These are phyloP conservation scores for Tuber aestivum DNA, from an alignment of 495 filamentous ascomycete species.

Conservation along the genomic window DNA sequence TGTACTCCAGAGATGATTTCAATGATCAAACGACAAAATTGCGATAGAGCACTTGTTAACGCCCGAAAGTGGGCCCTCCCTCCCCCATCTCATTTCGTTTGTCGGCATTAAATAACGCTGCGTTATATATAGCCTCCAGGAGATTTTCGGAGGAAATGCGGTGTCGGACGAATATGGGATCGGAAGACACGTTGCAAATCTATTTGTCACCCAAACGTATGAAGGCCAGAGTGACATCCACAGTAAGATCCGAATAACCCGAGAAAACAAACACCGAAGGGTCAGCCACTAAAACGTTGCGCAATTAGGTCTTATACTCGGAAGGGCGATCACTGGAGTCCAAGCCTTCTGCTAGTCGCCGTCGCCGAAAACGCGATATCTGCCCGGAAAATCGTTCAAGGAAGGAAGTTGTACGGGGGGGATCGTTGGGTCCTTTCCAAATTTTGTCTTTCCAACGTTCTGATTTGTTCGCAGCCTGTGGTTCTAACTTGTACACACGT, in stretches of 20 bases:
- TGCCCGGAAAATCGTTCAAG: not conserved
- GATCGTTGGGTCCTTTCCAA: not conserved
- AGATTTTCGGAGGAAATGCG: constrained; percentile 95
- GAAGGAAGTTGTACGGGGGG: not conserved
- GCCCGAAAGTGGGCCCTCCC: constrained; percentile 57
- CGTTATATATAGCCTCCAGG: constrained; percentile 59
- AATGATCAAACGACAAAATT: constrained; percentile 98
- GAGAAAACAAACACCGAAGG: constrained; percentile 3
- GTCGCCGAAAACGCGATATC: not conserved
- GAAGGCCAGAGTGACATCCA: constrained; percentile 97
- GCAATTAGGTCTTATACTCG: constrained; percentile 54
- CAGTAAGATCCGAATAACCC: constrained; percentile 51
- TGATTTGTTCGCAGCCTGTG: not conserved
- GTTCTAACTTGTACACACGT: not conserved
- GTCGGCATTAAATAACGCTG: constrained; percentile 21
- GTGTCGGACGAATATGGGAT: constrained; percentile 95
- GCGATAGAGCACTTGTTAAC: constrained; percentile 78
- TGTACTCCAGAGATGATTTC: constrained; percentile 93
- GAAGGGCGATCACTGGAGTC: constrained; percentile 56
- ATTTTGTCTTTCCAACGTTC: not conserved
- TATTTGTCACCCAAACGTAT: constrained; percentile 97
- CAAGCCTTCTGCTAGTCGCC: constrained; percentile 51
- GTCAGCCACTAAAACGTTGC: constrained; percentile 8
- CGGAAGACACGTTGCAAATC: constrained; percentile 87
- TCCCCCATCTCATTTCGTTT: not conserved